phyloP scores from a whole-genome alignment of 176 grass and related monocot genomes.

The Miscanthus lutarioriparius region DNA sequence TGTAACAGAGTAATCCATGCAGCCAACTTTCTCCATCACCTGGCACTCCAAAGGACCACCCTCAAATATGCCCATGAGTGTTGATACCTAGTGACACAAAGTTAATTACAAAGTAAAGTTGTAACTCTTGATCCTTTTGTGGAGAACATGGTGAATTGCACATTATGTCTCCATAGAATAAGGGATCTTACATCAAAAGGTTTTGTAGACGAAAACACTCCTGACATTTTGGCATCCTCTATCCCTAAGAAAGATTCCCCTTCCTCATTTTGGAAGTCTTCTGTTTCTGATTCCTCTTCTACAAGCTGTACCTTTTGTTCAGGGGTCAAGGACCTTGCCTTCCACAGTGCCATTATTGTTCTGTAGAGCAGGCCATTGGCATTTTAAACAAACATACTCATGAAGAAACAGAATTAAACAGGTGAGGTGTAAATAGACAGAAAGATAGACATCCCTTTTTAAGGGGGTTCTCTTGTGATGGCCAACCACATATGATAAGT shows the following conservation, averaged over 20 bases:
- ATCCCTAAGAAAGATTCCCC: constrained; percentile 77
- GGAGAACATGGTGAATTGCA: constrained; percentile 13
- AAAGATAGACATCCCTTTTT: constrained; percentile 5
- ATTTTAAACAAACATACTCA: constrained; percentile 26
- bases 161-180: constrained; percentile 15
- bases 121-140: not conserved
- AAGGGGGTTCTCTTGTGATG: constrained; percentile 5
- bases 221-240: constrained; percentile 78
- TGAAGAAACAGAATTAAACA: not conserved
- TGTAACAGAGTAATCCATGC: constrained; percentile 71
- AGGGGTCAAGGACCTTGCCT: constrained; percentile 70
- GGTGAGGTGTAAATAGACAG: not conserved
- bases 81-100: constrained; percentile 57
- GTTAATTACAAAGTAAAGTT: constrained; percentile 8
- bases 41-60: constrained; percentile 66
- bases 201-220: constrained; percentile 66
- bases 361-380: constrained; percentile 41
- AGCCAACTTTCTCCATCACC: constrained; percentile 90
- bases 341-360: constrained; percentile 96
- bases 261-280: constrained; percentile 61
- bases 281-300: constrained; percentile 83
- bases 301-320: constrained; percentile 87
- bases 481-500: constrained; percentile 4
- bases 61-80: constrained; percentile 77
- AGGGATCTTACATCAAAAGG: constrained; percentile 69